Evolutionary conservation across 2,329 filamentous ascomycete genomes (phyloP), one percentile per base, ranked within the genome.

Genomic region (Helotiales sp.): DNA sequence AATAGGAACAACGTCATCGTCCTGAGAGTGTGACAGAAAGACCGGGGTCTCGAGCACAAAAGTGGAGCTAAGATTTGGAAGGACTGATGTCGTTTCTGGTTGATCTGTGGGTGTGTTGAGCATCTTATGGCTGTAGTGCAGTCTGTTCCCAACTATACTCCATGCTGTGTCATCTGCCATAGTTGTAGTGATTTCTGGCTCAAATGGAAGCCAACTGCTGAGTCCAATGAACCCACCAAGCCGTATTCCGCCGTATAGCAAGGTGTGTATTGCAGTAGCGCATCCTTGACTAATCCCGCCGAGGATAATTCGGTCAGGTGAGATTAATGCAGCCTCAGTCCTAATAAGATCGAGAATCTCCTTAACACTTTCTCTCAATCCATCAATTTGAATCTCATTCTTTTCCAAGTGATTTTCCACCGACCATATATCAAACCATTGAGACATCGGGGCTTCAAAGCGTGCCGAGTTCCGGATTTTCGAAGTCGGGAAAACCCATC

Each of bases 341-440:
- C 28, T 52, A 0, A 84, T 70, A 2, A 83, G 52, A 0, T 70
- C 59, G 2, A 75, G 70, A 1, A 85, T 73, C 3, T 70, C 68
- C 0, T 59, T 49, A 0, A 82, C 78, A 64, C 78, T 80, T 10
- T 82, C 79, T 37, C 71, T 73, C 11, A 86, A 71, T 0, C 83
- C 83, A 0, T 75, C 69, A 0, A 73, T 73, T 71, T 85, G 82
- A 4, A 82, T 66, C 2, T 83, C 80, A 66, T 85, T 81, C 17
- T 75, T 71, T n/a, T 81, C 75, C 1, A 76, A 58, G 17, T 82
- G 80, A 64, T 82, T 75, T 20, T 76, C 71, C 0, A 80, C 75
- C 59, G 82, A 81, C 77, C 79, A 82, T 40, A 85, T 78, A 71
- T 86, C 83, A 72, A 86, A 86, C 84, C 84, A 86, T 70, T 84